These are phyloP conservation scores for Phytopythium sindhum DNA, from an alignment of 352 stramenopile species.

Conservation along the genomic window DNA sequence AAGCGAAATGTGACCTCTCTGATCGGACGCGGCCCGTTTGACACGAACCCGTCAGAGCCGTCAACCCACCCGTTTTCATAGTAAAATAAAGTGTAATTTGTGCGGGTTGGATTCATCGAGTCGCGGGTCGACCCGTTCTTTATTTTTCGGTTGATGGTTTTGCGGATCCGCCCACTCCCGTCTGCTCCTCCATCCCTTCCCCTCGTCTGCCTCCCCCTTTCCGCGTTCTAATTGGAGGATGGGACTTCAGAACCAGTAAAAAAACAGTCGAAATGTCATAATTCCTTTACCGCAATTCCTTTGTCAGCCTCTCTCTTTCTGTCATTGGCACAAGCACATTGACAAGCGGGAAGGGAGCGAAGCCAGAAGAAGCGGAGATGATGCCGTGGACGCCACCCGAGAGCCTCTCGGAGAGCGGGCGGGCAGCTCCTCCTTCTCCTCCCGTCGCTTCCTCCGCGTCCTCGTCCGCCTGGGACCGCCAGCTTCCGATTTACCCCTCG, in stretches of 20 bases:
- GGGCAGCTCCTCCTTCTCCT: neutral
- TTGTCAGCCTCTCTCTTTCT: neutral
- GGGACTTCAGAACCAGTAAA: neutral
- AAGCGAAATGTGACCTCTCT: neutral
- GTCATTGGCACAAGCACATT: neutral
- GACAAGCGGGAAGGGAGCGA: neutral
- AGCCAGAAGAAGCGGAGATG: neutral
- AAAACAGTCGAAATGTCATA: neutral
- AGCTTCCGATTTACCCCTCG: neutral
- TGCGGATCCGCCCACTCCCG: too few relatives aligned
- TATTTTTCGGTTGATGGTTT: neutral
- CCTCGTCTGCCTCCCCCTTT: neutral
- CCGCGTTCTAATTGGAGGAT: neutral
- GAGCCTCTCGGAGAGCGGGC: neutral
- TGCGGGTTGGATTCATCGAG: too few relatives aligned
- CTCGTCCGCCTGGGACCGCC: neutral
- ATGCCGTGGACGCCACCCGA: neutral
- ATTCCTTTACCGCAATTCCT: neutral
- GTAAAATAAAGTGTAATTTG: neutral
- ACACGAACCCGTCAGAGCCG: neutral
- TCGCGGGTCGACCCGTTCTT: neutral
- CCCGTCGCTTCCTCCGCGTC: neutral
- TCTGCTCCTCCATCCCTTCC: neutral
- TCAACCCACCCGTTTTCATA: neutral
- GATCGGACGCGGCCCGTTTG: neutral